Evolutionary conservation across 805 yeast species (phyloP).

Genomic region (Cyberlindnera mrakii): DNA sequence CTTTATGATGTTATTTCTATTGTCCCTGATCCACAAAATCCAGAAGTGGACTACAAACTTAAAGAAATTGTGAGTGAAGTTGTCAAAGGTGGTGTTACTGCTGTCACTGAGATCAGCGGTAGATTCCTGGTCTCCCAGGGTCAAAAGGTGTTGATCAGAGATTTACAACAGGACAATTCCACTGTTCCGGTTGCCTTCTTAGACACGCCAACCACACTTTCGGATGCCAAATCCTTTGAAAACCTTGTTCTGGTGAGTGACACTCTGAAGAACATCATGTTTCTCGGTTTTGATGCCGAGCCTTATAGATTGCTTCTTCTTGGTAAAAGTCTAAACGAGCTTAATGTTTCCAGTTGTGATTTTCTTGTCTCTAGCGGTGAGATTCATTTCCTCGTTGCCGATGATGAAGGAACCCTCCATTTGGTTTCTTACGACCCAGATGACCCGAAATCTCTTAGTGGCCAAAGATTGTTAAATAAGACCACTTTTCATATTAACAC

Average conservation of each 20-base stretch:
- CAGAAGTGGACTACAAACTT: slow-evolving; percentile 75
- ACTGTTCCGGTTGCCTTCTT: slow-evolving; percentile 92
- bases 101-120: slow-evolving; percentile 76
- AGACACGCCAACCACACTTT: slow-evolving; percentile 75
- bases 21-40: slow-evolving; percentile 83
- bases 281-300: slow-evolving; percentile 90
- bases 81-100: slow-evolving; percentile 77
- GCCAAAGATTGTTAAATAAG: slow-evolving; percentile 65
- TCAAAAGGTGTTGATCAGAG: slow-evolving; percentile 70
- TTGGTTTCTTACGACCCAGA: slow-evolving; percentile 87
- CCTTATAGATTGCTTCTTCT: slow-evolving; percentile 81
- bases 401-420: slow-evolving; percentile 60
- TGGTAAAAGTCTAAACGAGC: slow-evolving; percentile 63
- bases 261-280: slow-evolving; percentile 64
- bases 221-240: slow-evolving; percentile 78
- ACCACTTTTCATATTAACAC: slow-evolving; percentile 68
- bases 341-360: slow-evolving; percentile 69
- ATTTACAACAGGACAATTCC: slow-evolving; percentile 75
- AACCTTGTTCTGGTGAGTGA: slow-evolving; percentile 82
- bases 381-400: slow-evolving; percentile 61
- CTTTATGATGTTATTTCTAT: slow-evolving; percentile 72
- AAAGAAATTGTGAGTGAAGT: slow-evolving; percentile 68
- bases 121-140: slow-evolving; percentile 82
- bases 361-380: slow-evolving; percentile 69
- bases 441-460: slow-evolving; percentile 75